These are phyloP conservation scores for Lonicera japonica DNA, from an alignment of 129 eudicot species.

Conservation along the genomic window DNA sequence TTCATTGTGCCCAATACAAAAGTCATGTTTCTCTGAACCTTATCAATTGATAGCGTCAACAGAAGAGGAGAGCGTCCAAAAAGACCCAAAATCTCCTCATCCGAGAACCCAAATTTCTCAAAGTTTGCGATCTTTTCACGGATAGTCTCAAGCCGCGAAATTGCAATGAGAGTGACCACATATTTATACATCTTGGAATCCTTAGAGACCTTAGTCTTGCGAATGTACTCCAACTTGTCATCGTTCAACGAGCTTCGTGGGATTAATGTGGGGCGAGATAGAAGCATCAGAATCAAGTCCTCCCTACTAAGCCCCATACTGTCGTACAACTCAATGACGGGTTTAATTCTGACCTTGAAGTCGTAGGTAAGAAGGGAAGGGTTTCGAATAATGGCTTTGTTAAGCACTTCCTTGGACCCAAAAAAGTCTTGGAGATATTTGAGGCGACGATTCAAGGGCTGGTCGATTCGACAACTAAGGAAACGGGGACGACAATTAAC, in stretches of 20 bases:
- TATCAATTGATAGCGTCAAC: conserved; percentile 60
- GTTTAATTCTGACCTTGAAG: conserved; percentile 38
- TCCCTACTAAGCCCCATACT: conserved; percentile 38
- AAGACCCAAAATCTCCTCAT: conserved; percentile 51
- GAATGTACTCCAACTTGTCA: conserved; percentile 57
- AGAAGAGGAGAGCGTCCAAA: conserved; percentile 52
- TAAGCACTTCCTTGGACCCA: conserved; percentile 46
- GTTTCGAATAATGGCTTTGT: conserved; percentile 55
- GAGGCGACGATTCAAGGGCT: conserved; percentile 43
- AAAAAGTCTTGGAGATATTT: conserved; percentile 40
- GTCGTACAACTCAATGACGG: conserved; percentile 39
- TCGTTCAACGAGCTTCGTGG: conserved; percentile 41
- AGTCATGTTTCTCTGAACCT: conserved; percentile 78
- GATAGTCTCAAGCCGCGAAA: conserved; percentile 63
- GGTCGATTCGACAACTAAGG: conserved; percentile 28
- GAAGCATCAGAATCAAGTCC: conserved; percentile 49
- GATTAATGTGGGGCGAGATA: conserved; percentile 60
- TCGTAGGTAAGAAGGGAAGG: conserved; percentile 68
- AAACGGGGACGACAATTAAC: conserved; percentile 66
- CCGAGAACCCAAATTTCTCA: conserved; percentile 60
- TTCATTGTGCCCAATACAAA: conserved; percentile 59
- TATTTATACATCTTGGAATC: conserved; percentile 68
- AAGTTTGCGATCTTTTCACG: conserved; percentile 55
- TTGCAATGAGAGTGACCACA: conserved; percentile 54
- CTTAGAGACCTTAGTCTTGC: conserved; percentile 36